Conservation (phyloP, 768 basidiomycete genomes). For the Coprinopsis cinerea region DNA sequence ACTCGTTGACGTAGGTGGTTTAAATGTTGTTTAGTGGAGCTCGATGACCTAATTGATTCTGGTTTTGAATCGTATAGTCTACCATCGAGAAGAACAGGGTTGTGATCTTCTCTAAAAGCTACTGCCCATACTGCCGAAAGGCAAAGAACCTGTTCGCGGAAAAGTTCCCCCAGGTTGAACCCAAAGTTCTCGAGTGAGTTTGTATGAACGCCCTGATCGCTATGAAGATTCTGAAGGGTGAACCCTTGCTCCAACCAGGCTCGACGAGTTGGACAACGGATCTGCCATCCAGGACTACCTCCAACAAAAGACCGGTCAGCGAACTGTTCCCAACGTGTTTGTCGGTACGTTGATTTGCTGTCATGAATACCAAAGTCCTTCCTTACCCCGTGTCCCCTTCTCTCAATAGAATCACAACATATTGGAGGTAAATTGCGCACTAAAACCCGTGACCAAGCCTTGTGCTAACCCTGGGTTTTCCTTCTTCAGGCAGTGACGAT, state of each 20-base stretch:
- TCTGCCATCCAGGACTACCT: conserved; percentile 63
- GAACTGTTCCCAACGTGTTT: conserved; percentile 75
- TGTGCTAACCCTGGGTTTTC: not conserved
- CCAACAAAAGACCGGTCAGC: conserved; percentile 52
- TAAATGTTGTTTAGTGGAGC: not conserved
- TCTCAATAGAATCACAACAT: conserved; percentile 39
- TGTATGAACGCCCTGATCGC: too few relatives aligned
- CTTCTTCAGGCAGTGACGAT: conserved; percentile 32
- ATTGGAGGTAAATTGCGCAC: conserved; percentile 52
- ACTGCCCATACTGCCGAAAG: conserved; percentile 45
- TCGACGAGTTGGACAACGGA: conserved; percentile 57
- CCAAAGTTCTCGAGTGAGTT: conserved; percentile 41
- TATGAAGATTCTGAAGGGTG: not conserved
- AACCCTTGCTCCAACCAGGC: conserved; percentile 27
- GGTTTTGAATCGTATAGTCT: conserved; percentile 30
- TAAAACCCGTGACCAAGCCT: not conserved
- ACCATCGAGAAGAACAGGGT: conserved; percentile 46
- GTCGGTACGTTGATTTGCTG: conserved; percentile 45
- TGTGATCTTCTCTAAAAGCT: conserved; percentile 55
- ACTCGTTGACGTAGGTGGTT: conserved; percentile 36
- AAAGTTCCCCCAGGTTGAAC: conserved; percentile 31
- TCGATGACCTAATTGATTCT: conserved; percentile 4
- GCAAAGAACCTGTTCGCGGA: conserved; percentile 42
- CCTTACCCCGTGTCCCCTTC: not conserved
- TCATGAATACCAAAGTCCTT: not conserved